Base-by-base conservation (phyloP, 2,329 filamentous ascomycete species). In the Ceratocystis ficicola region DNA sequence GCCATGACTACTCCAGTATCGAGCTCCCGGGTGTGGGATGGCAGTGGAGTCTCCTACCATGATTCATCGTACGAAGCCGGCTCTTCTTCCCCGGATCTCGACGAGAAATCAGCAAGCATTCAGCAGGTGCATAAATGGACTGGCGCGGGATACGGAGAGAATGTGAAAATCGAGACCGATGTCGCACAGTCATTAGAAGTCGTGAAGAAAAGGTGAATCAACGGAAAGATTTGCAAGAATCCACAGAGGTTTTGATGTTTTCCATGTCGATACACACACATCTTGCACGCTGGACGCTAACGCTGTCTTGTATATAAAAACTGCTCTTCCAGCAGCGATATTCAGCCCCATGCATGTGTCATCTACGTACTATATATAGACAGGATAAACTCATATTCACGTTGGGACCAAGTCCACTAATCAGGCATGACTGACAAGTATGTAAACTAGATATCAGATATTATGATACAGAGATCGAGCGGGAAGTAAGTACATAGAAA, bases 151-250 rank as follows among this genome's bases (percentile, higher is more conserved):
- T 30, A 57, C 52, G 28, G 52, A 17, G 22, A 25, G 7, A 32
- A 32, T 6, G 63, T 65, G 22, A 65, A 30, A 25, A 50, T 65
- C 6, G 22, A 57, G 15, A 65, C 50, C 10, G 25, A 60, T 2
- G 60, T 65, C 15, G 63, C 36, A 8, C 50, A 52, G 50, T 65
- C 25, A 12, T 65, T 52, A 30, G 32, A 65, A 25, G n/a, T 25
- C 4, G 30, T 20, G 36, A 59, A 65, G 63, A 48, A 59, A 25
- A 48, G 28, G 61, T 63, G 41, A 48, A 44, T 10, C 20, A 15
- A 10, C 20, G 28, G 44, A 7, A 20, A 30, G 20, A 22, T 4
- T 8, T 36, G 46, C 0, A 12, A 28, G 25, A 17, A 20, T 10
- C 7, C 30, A 32, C 6, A 32, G 30, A 32, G 30, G 6, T 32